These are phyloP conservation scores for Dipteronia sinensis DNA, from an alignment of 345 rosid genomes.

Conservation along the genomic window DNA sequence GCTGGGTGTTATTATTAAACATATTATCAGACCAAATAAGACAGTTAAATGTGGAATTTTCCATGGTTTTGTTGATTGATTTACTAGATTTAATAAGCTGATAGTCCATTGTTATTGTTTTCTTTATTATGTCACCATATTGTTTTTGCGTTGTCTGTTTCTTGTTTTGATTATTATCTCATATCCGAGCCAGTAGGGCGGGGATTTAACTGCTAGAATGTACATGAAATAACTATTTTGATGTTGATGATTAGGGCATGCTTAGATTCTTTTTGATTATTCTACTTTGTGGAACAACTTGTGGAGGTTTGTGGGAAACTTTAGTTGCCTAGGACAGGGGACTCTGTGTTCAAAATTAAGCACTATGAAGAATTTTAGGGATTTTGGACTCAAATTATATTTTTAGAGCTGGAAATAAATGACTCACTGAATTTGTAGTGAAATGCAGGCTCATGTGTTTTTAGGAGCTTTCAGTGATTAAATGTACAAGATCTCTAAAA, in stretches of 20 bases:
- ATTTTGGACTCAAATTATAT: background rate
- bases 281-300: too few relatives aligned
- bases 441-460: background rate
- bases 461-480: background rate
- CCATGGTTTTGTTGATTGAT: background rate
- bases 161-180: background rate
- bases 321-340: too few relatives aligned
- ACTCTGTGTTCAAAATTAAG: background rate
- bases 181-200: too few relatives aligned
- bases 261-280: too few relatives aligned
- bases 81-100: background rate
- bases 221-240: too few relatives aligned
- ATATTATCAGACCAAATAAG: background rate
- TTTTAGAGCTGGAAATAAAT: background rate
- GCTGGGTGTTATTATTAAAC: too few relatives aligned
- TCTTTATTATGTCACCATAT: background rate
- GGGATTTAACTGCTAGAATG: too few relatives aligned
- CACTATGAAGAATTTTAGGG: background rate
- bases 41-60: background rate
- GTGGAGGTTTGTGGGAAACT: too few relatives aligned
- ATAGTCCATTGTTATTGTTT: background rate
- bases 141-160: background rate
- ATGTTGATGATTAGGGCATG: too few relatives aligned
- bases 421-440: background rate
- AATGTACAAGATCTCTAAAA: background rate